Evolutionary conservation across 1,284 basidiomycete species (phyloP).

Genomic region (Ustilago trichophora): DNA sequence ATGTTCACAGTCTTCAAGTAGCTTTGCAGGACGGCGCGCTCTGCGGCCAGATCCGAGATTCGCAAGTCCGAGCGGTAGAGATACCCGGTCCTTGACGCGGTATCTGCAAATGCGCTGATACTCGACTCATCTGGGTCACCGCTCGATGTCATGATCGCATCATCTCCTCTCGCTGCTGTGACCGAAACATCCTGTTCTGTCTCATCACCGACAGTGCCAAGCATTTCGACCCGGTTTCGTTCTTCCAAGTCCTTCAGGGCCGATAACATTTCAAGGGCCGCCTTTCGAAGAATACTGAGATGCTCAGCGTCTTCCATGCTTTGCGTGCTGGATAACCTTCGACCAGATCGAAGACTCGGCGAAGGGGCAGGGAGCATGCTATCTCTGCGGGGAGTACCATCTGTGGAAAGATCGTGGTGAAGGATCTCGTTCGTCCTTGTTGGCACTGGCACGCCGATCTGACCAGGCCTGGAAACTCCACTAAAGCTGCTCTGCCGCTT

Average conservation of each 20-base stretch:
- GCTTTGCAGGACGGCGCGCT: conserved; percentile 68
- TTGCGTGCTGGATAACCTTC: neutral
- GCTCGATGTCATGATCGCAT: neutral
- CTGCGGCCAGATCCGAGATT: conserved; percentile 72
- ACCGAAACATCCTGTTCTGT: neutral
- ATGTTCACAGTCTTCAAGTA: conserved; percentile 30
- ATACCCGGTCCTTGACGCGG: conserved; percentile 71
- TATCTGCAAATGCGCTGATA: neutral
- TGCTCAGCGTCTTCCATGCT: conserved; percentile 69
- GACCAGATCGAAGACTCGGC: neutral
- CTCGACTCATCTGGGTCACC: conserved; percentile 15
- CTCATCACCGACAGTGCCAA: conserved; percentile 4
- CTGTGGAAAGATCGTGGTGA: conserved; percentile 1
- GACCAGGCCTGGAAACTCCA: conserved; percentile 23
- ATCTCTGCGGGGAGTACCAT: neutral
- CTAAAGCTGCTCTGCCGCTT: conserved; percentile 49
- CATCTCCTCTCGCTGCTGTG: neutral
- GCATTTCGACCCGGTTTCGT: conserved; percentile 39
- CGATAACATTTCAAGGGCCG: conserved; percentile 79
- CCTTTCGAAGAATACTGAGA: conserved; percentile 74
- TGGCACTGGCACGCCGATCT: conserved; percentile 5
- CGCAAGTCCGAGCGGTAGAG: conserved; percentile 76
- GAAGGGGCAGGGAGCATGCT: neutral
- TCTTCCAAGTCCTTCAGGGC: conserved; percentile 73
- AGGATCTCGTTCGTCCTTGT: conserved; percentile 18